Base-by-base conservation (phyloP, 1,284 basidiomycete genomes). In the Microbotryum scabiosae region DNA sequence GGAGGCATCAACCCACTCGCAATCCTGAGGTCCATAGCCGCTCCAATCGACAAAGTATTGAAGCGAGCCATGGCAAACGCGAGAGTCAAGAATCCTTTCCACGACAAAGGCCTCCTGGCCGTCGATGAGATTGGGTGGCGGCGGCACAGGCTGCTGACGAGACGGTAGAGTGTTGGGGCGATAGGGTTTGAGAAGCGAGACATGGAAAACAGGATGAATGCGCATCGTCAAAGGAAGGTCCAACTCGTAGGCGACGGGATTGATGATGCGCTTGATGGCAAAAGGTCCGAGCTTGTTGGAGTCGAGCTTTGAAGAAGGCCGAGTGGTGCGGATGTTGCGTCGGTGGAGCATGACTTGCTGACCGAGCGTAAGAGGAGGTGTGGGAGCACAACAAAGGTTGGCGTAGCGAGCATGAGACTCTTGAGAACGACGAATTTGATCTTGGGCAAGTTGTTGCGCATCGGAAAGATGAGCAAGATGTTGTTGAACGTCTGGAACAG, bases 281-380 rank as follows among this genome's bases (percentile, higher is more conserved):
- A 61, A 62, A 25, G 60, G 60, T n/a, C 60, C 59, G 28, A 62
- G 60, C 26, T 54, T 53, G 20, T 43, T 5, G 5, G 30, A 36
- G 59, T 62, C 60, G 18, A 62, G 58, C 50, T 62, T 62, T 6
- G 32, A 14, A 9, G 54, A 49, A 21, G 60, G 59, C 10, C 58
- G 45, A 18, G 66, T 32, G 64, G 63, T 53, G 64, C 66, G 9
- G 64, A 66, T 43, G 25, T 30, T 30, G 30, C 30, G 30, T 30
- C 30, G 30, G 8, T 30, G 8, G 8, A 30, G 30, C 30, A 30
- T 53, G 5, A 12, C 46, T 79, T 75, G 18, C 66, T 61, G 30
- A 30, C 30, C 30, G 8, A 30, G 7, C 30, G 8, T 9, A 8
- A 30, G 8, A 9, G 30, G 30, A 2, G 30, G 30, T 2, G 28